Evolutionary conservation across 306 rosid species (phyloP).

Genomic region (Abrus precatorius): DNA sequence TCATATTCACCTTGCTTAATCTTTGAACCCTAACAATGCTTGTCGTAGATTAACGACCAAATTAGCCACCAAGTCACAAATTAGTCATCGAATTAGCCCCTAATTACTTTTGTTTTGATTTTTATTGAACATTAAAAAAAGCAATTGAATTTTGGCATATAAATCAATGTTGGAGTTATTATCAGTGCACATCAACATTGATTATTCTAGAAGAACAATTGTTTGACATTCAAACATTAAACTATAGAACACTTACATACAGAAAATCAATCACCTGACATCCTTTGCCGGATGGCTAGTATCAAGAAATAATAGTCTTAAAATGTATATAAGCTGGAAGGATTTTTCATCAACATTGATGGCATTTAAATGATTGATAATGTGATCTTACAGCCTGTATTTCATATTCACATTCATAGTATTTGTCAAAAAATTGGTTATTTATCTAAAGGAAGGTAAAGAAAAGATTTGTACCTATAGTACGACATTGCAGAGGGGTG

Average conservation of each 20-base stretch:
- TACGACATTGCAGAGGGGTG: slow-evolving; percentile 68
- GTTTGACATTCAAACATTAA: too few relatives aligned
- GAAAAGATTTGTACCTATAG: slow-evolving; percentile 57
- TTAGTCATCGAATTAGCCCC: too few relatives aligned
- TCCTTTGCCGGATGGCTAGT: background rate
- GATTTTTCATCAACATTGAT: background rate
- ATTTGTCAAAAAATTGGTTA: slow-evolving; percentile 26
- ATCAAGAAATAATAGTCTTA: background rate
- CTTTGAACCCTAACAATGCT: too few relatives aligned
- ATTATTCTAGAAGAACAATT: too few relatives aligned
- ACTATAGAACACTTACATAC: background rate
- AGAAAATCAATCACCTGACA: slow-evolving; percentile 3
- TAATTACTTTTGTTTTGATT: background rate
- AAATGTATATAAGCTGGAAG: slow-evolving; percentile 7
- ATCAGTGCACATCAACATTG: background rate
- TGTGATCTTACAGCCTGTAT: background rate
- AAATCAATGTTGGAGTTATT: background rate
- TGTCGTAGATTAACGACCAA: too few relatives aligned
- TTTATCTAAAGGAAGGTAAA: background rate
- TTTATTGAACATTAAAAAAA: background rate
- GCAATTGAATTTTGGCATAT: background rate
- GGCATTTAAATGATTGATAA: background rate
- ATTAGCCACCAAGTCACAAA: too few relatives aligned
- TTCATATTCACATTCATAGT: background rate
- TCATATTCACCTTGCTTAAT: too few relatives aligned